Conservation (phyloP, 345 rosid genomes). For the Adansonia digitata region DNA sequence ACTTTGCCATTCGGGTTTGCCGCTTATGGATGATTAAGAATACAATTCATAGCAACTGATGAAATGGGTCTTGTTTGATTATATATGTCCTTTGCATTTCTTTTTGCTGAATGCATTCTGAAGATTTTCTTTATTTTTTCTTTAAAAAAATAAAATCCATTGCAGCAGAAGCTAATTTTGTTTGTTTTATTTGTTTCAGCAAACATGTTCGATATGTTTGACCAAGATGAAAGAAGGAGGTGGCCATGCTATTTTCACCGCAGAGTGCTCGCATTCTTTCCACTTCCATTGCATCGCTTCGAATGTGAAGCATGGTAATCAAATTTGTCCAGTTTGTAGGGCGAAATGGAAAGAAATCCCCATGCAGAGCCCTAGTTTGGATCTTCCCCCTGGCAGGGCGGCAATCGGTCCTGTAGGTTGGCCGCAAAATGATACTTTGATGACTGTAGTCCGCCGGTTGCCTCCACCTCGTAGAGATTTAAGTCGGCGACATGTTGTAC, state of each 20-base stretch:
- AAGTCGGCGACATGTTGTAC: constrained; percentile 49
- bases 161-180: not conserved
- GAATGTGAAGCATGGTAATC: constrained; percentile 83
- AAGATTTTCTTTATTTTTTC: not conserved
- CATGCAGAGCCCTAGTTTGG: constrained; percentile 59
- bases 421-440: constrained; percentile 55
- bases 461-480: constrained; percentile 57
- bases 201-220: constrained; percentile 87
- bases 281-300: constrained; percentile 95
- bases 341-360: constrained; percentile 95
- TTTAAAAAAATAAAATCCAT: not conserved
- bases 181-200: constrained; percentile 31
- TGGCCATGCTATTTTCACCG: constrained; percentile 93
- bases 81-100: not conserved
- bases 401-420: constrained; percentile 32
- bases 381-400: constrained; percentile 36
- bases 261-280: constrained; percentile 94
- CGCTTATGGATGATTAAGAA: not conserved
- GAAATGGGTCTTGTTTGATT: not conserved
- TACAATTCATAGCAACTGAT: not conserved
- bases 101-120: not conserved
- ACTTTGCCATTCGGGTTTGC: not conserved
- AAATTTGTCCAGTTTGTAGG: constrained; percentile 86
- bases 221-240: constrained; percentile 83
- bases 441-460: constrained; percentile 46